phyloP scores from a whole-genome alignment of 306 rosid species.

The Aeschynomene evenia region DNA sequence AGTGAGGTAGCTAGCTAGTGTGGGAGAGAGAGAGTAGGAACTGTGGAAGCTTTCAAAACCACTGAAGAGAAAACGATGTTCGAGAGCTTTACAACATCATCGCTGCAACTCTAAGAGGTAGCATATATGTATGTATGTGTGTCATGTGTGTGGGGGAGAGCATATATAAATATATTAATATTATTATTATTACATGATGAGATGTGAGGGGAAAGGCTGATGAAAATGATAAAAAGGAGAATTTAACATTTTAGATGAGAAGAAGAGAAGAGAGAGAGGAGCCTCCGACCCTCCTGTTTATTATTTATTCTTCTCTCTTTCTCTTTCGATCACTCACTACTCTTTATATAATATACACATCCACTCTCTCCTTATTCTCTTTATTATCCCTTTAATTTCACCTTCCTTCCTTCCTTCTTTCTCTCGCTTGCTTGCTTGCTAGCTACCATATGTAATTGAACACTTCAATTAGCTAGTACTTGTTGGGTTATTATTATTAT shows the following conservation, averaged over 20 bases:
- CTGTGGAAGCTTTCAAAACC: slow-evolving; percentile 67
- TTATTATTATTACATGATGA: neutral
- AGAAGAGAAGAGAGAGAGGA: slow-evolving; percentile 17
- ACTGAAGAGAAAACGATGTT: slow-evolving; percentile 78
- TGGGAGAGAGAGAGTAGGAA: slow-evolving; percentile 23
- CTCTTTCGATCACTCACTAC: slow-evolving; percentile 1
- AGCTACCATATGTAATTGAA: neutral
- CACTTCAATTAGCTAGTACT: slow-evolving; percentile 21
- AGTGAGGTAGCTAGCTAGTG: slow-evolving; percentile 1
- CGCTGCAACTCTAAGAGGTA: slow-evolving; percentile 74
- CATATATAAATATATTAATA: neutral
- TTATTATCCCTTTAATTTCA: neutral
- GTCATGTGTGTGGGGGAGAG: too few relatives aligned
- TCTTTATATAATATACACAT: neutral
- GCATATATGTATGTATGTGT: slow-evolving; percentile 11
- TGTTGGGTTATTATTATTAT: slow-evolving; percentile 20
- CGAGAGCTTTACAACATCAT: slow-evolving; percentile 61
- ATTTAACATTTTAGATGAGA: slow-evolving; percentile 15
- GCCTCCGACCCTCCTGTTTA: neutral
- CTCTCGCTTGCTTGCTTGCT: neutral
- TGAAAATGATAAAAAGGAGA: slow-evolving; percentile 49
- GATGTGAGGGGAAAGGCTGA: slow-evolving; percentile 45
- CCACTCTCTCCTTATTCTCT: slow-evolving; percentile 26
- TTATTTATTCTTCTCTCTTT: slow-evolving; percentile 8
- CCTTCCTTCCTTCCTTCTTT: neutral